phyloP scores from a whole-genome alignment of 2,329 filamentous ascomycete species.

The Stachybotrys chlorohalonatus region DNA sequence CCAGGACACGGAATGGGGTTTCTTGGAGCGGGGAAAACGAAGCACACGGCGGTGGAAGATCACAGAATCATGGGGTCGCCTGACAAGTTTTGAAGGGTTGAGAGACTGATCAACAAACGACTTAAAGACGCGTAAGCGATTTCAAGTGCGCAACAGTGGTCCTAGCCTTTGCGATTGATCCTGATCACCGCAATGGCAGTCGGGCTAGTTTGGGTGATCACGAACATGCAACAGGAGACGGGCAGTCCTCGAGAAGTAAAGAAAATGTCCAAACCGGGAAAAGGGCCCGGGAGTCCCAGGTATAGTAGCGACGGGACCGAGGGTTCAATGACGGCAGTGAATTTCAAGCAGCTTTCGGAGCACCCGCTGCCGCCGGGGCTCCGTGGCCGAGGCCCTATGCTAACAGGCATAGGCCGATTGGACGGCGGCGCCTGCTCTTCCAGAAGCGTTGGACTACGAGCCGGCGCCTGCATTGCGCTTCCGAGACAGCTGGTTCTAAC shows the following conservation, averaged over 20 bases:
- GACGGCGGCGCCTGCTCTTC: not conserved
- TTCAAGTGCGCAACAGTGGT: too few relatives aligned
- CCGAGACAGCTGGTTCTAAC: too few relatives aligned
- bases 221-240: too few relatives aligned
- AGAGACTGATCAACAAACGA: not conserved
- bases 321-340: not conserved
- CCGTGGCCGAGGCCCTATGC: not conserved
- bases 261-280: too few relatives aligned
- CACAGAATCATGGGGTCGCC: not conserved
- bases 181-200: too few relatives aligned
- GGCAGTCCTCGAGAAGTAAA: too few relatives aligned
- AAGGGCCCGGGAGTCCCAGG: not conserved
- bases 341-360: not conserved
- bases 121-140: too few relatives aligned
- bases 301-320: not conserved
- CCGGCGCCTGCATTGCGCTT: too few relatives aligned
- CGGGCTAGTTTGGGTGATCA: too few relatives aligned
- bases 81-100: not conserved
- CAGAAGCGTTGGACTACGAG: too few relatives aligned
- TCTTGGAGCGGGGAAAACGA: not conserved
- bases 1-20: not conserved
- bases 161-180: too few relatives aligned
- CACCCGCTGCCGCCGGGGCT: not conserved
- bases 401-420: not conserved
- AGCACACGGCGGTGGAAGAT: not conserved